Evolutionary conservation across 2,329 filamentous ascomycete species (phyloP).

Genomic region (Pyrenophora teres): DNA sequence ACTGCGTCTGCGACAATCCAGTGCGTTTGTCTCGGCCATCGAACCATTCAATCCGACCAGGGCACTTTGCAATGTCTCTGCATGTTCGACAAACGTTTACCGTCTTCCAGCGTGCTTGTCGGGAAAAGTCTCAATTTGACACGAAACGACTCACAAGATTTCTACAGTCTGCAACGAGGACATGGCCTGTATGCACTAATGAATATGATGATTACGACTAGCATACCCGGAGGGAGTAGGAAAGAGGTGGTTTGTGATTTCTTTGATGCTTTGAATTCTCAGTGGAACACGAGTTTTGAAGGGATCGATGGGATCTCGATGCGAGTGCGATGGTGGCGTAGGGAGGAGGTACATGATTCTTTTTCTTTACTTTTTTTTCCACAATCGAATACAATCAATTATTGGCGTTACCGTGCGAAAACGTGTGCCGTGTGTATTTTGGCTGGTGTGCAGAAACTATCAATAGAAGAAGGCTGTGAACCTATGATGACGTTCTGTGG

Average conservation of each 20-base stretch:
- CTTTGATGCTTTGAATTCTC: constrained; percentile 7
- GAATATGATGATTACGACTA: constrained; percentile 45
- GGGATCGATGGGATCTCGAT: constrained; percentile 4
- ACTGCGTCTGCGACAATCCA: constrained; percentile 16
- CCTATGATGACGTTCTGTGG: neutral
- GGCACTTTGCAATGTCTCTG: constrained; percentile 12
- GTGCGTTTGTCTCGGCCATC: constrained; percentile 21
- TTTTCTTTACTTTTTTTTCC: constrained; percentile 1
- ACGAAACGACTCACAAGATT: constrained; percentile 35
- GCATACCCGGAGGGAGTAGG: constrained; percentile 39
- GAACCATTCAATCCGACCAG: constrained; percentile 14
- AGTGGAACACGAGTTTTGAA: neutral
- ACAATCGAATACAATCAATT: constrained; percentile 3
- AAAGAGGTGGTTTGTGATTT: constrained; percentile 25
- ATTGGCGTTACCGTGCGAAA: constrained; percentile 5
- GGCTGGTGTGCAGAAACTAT: neutral
- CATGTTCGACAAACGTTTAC: neutral
- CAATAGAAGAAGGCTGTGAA: neutral
- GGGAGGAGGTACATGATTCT: constrained; percentile 8
- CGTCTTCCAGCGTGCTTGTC: constrained; percentile 13
- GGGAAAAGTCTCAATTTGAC: constrained; percentile 38
- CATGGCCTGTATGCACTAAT: constrained; percentile 35
- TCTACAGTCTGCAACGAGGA: constrained; percentile 27
- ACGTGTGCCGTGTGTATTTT: too few species aligned
- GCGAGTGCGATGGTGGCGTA: neutral